These are phyloP conservation scores for Aspergillus hancockii DNA, from an alignment of 495 filamentous ascomycete genomes.

Conservation along the genomic window DNA sequence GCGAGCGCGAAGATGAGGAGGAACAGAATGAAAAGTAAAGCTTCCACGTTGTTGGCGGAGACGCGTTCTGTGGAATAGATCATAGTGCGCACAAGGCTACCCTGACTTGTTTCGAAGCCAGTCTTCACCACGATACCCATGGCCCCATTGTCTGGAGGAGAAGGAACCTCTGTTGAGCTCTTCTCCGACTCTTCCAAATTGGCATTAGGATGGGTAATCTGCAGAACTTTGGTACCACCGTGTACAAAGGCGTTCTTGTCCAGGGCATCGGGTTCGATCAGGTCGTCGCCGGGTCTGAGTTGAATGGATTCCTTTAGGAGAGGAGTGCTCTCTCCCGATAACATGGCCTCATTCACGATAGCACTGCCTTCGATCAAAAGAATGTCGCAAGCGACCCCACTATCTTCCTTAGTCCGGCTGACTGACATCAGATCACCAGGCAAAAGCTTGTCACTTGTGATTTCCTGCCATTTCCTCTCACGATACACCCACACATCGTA, in stretches of 20 bases:
- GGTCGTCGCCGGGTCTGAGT: conserved; percentile 81
- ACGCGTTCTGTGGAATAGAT: conserved; percentile 99
- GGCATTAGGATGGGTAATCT: conserved; percentile 78
- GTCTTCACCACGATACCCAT: conserved; percentile 96
- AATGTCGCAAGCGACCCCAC: conserved; percentile 97
- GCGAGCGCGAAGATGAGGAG: conserved; percentile 94
- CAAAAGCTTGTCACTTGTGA: conserved; percentile 88
- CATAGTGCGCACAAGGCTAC: conserved; percentile 97
- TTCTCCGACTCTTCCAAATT: conserved; percentile 69
- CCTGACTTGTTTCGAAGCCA: conserved; percentile 97
- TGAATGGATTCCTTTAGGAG: conserved; percentile 95
- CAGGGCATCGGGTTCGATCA: conserved; percentile 83
- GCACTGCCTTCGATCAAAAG: conserved; percentile 89
- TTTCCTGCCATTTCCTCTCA: conserved; percentile 81
- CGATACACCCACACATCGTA: conserved; percentile 91
- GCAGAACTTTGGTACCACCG: conserved; percentile 95
- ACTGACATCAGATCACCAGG: conserved; percentile 97
- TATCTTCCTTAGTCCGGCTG: conserved; percentile 92
- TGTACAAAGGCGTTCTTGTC: conserved; percentile 97
- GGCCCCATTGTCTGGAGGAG: conserved; percentile 87
- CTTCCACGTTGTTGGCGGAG: conserved; percentile 94
- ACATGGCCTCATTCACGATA: conserved; percentile 99
- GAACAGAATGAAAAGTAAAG: conserved; percentile 94
- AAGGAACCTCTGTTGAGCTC: conserved; percentile 65
- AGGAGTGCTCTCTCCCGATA: conserved; percentile 96